Conservation (phyloP, 306 rosid species). For the Citrullus amarus region DNA sequence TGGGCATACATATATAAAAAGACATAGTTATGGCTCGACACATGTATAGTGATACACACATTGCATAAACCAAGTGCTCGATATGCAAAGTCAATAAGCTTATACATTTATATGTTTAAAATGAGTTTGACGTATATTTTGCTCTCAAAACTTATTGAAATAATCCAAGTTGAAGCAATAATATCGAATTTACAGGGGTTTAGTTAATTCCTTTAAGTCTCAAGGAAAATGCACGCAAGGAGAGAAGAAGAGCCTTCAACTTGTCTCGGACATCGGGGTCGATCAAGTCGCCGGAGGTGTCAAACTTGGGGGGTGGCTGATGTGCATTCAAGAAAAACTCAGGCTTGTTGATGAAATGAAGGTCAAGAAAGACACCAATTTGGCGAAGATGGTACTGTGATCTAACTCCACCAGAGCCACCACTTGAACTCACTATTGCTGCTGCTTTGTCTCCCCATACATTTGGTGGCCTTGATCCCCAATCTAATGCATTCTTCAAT, state of each 20-base stretch:
- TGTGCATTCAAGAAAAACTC: constrained; percentile 56
- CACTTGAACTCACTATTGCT: constrained; percentile 79
- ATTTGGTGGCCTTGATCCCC: constrained; percentile 78
- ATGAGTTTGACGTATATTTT: too few relatives aligned
- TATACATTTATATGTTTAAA: too few relatives aligned
- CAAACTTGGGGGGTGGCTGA: constrained; percentile 65
- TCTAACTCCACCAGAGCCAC: constrained; percentile 56
- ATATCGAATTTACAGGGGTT: background rate
- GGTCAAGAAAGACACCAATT: constrained; percentile 63
- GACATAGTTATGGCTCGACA: too few relatives aligned
- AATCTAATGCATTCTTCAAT: constrained; percentile 70
- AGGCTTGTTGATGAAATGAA: constrained; percentile 90
- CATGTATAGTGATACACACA: too few relatives aligned
- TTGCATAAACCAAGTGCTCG: too few relatives aligned
- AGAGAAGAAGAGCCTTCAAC: constrained; percentile 39
- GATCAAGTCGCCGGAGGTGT: constrained; percentile 48
- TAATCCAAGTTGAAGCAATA: too few relatives aligned
- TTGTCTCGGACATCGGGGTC: constrained; percentile 30
- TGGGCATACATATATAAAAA: too few relatives aligned
- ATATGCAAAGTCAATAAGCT: too few relatives aligned
- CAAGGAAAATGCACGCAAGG: constrained; percentile 39
- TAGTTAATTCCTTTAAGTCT: constrained; percentile 24
- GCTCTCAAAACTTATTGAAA: too few relatives aligned
- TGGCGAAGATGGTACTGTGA: constrained; percentile 87
- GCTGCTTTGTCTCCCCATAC: constrained; percentile 82